A percentile compares a stretch with the other conserved stretches of the same genome.
phyloP scores from a whole-genome alignment of 2,329 filamentous ascomycete species.

The Penicillium sp. region DNA sequence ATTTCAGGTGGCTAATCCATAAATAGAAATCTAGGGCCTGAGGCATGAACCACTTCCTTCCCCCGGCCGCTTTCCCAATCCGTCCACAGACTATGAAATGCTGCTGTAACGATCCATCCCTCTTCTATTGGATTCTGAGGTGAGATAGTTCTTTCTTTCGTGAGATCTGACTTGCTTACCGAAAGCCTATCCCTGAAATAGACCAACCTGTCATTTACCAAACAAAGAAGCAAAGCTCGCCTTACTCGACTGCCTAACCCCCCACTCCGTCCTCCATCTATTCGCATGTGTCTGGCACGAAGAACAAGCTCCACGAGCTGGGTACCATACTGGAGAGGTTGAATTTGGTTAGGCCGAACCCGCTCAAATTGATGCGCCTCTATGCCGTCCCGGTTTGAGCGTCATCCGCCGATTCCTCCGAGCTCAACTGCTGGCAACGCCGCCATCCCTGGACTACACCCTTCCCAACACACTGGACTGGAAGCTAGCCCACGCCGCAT shows the following conservation, averaged over 20 bases:
- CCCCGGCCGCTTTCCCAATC: conserved; percentile 19
- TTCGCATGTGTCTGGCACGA: conserved; percentile 13
- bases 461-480: conserved; percentile 12
- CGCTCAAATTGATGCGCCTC: conserved; percentile 22
- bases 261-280: conserved; percentile 11
- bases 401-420: conserved; percentile 25
- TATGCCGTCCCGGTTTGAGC: conserved; percentile 33
- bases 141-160: conserved; percentile 1
- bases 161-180: not conserved
- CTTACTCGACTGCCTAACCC: conserved; percentile 7
- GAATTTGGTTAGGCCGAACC: not conserved
- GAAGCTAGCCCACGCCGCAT: conserved; percentile 18
- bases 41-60: conserved; percentile 8
- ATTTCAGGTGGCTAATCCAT: not conserved
- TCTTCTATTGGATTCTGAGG: not conserved
- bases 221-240: conserved; percentile 8
- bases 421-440: conserved; percentile 17
- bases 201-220: not conserved
- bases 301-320: conserved; percentile 9
- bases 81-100: conserved; percentile 17
- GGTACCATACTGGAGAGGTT: not conserved
- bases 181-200: not conserved
- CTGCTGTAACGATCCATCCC: conserved; percentile 4
- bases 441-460: conserved; percentile 14
- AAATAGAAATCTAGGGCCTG: conserved; percentile 6